Base-by-base conservation (phyloP, 768 basidiomycete genomes). In the Tricholoma sp. region DNA sequence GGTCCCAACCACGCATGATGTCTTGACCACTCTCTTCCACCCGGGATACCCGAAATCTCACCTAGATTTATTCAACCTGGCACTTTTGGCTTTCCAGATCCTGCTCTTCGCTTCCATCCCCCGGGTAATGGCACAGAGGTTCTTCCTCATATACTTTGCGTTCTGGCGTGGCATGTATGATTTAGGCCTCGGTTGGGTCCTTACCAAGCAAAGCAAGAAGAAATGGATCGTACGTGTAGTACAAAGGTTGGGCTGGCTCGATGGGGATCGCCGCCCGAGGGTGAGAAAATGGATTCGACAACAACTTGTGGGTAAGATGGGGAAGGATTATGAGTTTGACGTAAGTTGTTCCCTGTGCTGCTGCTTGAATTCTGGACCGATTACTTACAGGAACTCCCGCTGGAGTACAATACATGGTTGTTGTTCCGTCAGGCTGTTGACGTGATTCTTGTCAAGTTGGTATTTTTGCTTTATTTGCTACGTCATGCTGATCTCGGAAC, bases 331-430 rank as follows among this genome's bases (percentile, higher is more conserved):
- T 69, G 88, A 88, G 4, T 96, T 96, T 67, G 90, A 97, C 65
- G 92, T 80, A 18, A 20, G 60, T 48, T 41, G 18, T 24, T 15
- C 39, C 52, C 49, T 32, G n/a, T 11, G 15, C 24, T 45, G 49
- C 34, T 45, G 53, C 36, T 57, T 51, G 17, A 32, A 44, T 55
- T 42, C 53, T 48, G 50, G 41, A 52, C 18, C 49, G 53, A 17
- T 54, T 47, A 50, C 52, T 45, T 55, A n/a, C 52, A 94, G 92
- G 85, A 89, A 51, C 80, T 96, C 13, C 95, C 95, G 0, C 68
- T 93, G 37, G 95, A 98, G 70, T 98, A 96, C 72, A 98, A 98
- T 64, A 83, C 91, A 0, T 99, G 96, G 97, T 78, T 99, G 31
- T 79, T 98, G 57, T 99, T 98, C 71, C 85, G 96, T 50, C 94